These are phyloP conservation scores for Hypoxylon sp. DNA, from an alignment of 2,329 filamentous ascomycete genomes.

Conservation along the genomic window DNA sequence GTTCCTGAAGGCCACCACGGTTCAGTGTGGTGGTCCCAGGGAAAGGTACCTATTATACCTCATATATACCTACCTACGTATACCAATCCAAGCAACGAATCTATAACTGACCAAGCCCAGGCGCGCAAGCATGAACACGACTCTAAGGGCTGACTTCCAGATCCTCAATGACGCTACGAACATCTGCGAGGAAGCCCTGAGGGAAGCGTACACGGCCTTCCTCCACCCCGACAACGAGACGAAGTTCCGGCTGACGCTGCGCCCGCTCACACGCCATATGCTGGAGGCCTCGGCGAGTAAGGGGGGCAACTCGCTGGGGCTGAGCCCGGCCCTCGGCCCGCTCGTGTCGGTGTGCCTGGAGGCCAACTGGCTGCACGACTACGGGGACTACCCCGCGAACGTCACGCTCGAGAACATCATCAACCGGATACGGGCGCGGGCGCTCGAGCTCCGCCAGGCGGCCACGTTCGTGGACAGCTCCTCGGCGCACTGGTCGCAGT, in stretches of 20 bases:
- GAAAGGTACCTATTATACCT: not conserved
- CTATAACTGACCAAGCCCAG: not conserved
- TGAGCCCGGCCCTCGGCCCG: not conserved
- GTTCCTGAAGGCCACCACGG: too few species aligned
- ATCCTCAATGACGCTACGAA: not conserved
- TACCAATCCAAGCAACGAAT: not conserved
- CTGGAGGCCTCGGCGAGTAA: not conserved
- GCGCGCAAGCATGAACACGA: not conserved
- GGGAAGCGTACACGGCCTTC: not conserved
- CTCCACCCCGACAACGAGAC: not conserved
- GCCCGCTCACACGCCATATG: not conserved
- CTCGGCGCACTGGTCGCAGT: too few species aligned
- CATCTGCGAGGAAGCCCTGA: not conserved
- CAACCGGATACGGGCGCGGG: not conserved
- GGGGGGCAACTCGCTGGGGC: slow-evolving; percentile 3
- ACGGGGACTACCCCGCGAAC: not conserved
- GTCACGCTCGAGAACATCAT: not conserved
- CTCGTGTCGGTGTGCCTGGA: not conserved
- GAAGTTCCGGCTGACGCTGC: not conserved
- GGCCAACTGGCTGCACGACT: not conserved
- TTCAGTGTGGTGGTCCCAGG: too few species aligned
- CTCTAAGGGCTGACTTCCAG: not conserved
- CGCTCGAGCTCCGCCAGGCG: not conserved
- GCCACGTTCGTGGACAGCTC: not conserved
- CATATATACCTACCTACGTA: not conserved